Evolutionary conservation across 257 asterid species (phyloP).

Genomic region (Nemophila menziesii): DNA sequence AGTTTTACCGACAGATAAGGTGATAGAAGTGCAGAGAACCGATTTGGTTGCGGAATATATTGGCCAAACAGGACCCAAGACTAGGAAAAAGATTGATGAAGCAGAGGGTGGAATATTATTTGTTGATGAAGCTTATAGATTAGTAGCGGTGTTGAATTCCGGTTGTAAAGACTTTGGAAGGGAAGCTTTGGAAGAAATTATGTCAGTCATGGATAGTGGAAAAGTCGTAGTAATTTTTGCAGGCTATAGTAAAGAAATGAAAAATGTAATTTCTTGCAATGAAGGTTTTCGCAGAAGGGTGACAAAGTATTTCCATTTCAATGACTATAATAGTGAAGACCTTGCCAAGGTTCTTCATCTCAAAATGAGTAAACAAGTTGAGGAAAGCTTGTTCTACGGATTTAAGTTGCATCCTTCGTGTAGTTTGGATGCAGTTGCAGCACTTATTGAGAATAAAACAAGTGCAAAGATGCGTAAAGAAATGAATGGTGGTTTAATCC

Average conservation of each 20-base stretch:
- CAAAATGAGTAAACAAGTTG: constrained; percentile 46
- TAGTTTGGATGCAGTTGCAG: constrained; percentile 42
- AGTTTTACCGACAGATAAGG: constrained; percentile 57
- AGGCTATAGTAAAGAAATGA: too few species aligned
- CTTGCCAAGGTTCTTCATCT: constrained; percentile 65
- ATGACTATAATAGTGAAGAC: constrained; percentile 55
- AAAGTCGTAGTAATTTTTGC: constrained; percentile 67
- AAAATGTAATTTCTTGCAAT: too few species aligned
- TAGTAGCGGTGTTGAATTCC: constrained; percentile 18
- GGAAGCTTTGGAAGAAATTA: constrained; percentile 89
- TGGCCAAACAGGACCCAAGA: constrained; percentile 76
- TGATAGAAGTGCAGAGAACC: constrained; percentile 86
- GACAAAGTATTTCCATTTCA: constrained; percentile 70
- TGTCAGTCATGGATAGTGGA: constrained; percentile 94
- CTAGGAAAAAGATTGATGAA: constrained; percentile 78
- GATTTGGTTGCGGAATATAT: constrained; percentile 80
- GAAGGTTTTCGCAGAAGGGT: constrained; percentile 90
- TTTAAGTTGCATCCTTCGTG: constrained; percentile 62
- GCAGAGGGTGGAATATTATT: too few species aligned
- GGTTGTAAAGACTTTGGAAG: constrained; percentile 68
- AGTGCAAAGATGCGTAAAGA: constrained; percentile 59
- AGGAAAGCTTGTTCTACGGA: constrained; percentile 43
- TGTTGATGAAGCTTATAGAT: constrained; percentile 91
- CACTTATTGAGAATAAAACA: constrained; percentile 43
- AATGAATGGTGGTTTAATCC: constrained; percentile 84